Evolutionary conservation across 1,284 basidiomycete species (phyloP).

Genomic region (Sporisorium graminicola): DNA sequence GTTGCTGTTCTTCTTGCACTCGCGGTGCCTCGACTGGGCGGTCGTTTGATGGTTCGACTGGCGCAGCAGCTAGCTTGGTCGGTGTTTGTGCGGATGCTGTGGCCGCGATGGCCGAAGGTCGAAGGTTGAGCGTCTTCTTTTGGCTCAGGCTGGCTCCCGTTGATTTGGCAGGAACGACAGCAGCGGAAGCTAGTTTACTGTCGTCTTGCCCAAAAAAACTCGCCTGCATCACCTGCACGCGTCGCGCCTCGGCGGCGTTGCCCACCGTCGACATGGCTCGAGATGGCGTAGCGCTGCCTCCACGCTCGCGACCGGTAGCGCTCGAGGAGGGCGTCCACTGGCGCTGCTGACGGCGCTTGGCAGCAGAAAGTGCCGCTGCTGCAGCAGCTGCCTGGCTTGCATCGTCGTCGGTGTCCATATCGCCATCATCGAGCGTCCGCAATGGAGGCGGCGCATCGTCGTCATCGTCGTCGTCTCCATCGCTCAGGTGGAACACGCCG

Average conservation of each 20-base stretch:
- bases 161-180: conserved; percentile 49
- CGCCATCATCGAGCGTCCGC: conserved; percentile 42
- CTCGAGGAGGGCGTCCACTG: conserved; percentile 43
- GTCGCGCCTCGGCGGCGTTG: conserved; percentile 53
- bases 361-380: conserved; percentile 19
- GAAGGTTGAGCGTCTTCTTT: conserved; percentile 33
- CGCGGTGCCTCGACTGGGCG: conserved; percentile 9
- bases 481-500: conserved; percentile 10
- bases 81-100: background rate
- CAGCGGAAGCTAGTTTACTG: conserved; percentile 55
- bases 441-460: conserved; percentile 54
- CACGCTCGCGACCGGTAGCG: conserved; percentile 35
- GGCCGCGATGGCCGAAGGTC: conserved; percentile 9
- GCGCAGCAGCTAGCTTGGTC: conserved; percentile 7
- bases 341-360: conserved; percentile 40
- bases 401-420: conserved; percentile 48
- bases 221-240: conserved; percentile 69
- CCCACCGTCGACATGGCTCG: conserved; percentile 48
- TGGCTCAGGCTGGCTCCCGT: conserved; percentile 45
- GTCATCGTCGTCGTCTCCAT: conserved; percentile 37
- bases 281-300: conserved; percentile 42
- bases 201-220: conserved; percentile 68
- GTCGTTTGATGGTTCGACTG: conserved; percentile 4
- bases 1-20: conserved; percentile 32
- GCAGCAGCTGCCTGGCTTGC: conserved; percentile 34